Conservation (phyloP, 2,329 filamentous ascomycete genomes). For the Exophiala calicioides region DNA sequence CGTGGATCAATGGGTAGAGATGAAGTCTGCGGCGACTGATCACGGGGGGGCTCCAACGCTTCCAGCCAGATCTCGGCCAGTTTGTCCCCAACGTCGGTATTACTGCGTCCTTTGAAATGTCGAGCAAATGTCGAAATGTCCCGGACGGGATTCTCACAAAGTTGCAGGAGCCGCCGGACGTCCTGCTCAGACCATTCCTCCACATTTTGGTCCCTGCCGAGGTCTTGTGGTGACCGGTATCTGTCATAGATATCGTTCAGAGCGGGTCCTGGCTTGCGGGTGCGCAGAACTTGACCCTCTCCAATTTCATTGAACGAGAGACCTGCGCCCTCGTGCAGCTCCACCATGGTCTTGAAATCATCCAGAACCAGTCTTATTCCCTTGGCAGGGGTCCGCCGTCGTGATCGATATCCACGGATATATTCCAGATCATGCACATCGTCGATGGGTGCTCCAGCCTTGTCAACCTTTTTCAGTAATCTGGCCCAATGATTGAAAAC, state of each 20-base stretch:
- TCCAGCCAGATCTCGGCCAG: slow-evolving; percentile 28
- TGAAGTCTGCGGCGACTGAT: too few species aligned
- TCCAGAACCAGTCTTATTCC: slow-evolving; percentile 16
- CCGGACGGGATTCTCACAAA: slow-evolving; percentile 15
- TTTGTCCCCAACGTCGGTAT: slow-evolving; percentile 26
- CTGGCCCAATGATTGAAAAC: slow-evolving; percentile 26
- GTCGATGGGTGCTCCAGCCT: slow-evolving; percentile 13
- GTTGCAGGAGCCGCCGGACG: slow-evolving; percentile 10
- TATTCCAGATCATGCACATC: slow-evolving; percentile 28
- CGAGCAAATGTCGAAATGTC: slow-evolving; percentile 16
- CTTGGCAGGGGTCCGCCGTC: slow-evolving; percentile 1
- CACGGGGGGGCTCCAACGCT: too few species aligned
- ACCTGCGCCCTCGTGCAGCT: slow-evolving; percentile 28
- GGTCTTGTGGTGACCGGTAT: slow-evolving; percentile 17
- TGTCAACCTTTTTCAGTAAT: slow-evolving; percentile 16
- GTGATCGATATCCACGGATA: slow-evolving; percentile 20
- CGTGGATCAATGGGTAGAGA: too few species aligned
- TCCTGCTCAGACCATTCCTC: slow-evolving; percentile 24
- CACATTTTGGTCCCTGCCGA: background rate
- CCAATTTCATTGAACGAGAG: slow-evolving; percentile 29
- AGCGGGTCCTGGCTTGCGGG: slow-evolving; percentile 14
- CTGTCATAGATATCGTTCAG: slow-evolving; percentile 25
- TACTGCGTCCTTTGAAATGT: slow-evolving; percentile 11
- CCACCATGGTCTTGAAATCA: slow-evolving; percentile 28
- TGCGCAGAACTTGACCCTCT: slow-evolving; percentile 17